A percentile compares a stretch with the other conserved stretches of the same genome.
These are phyloP conservation scores for Oryza glaberrima DNA, from an alignment of 176 grass and related monocot genomes.

Conservation along the genomic window DNA sequence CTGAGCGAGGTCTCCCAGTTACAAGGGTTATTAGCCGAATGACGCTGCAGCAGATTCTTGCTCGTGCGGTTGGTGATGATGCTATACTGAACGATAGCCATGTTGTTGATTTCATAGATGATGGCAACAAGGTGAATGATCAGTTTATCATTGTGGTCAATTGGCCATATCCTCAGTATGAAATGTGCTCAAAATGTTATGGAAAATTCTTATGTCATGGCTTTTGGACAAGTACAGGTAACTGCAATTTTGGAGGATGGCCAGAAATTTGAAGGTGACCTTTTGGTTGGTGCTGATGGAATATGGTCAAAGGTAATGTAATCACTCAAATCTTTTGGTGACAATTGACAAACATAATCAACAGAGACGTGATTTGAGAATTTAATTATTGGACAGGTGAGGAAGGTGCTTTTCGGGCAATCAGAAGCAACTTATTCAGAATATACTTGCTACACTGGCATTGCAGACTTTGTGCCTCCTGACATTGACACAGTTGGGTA, in stretches of 20 bases:
- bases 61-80: slow-evolving; percentile 68
- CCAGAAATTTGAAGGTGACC: slow-evolving; percentile 84
- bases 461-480: slow-evolving; percentile 92
- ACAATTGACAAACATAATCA: slow-evolving; percentile 4
- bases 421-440: slow-evolving; percentile 84
- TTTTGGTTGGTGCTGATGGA: slow-evolving; percentile 96
- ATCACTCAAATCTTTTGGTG: slow-evolving; percentile 7
- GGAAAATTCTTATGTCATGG: slow-evolving; percentile 1
- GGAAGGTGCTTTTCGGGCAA: slow-evolving; percentile 74
- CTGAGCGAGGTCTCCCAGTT: slow-evolving; percentile 84
- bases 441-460: slow-evolving; percentile 97
- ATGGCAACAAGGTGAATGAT: slow-evolving; percentile 79
- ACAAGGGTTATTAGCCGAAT: slow-evolving; percentile 99
- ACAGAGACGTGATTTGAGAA: slow-evolving; percentile 28
- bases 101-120: slow-evolving; percentile 81
- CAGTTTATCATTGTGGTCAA: neutral
- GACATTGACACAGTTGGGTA: slow-evolving; percentile 99
- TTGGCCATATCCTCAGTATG: neutral
- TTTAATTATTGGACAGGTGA: slow-evolving; percentile 64
- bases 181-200: neutral
- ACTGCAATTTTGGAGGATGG: slow-evolving; percentile 88
- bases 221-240: slow-evolving; percentile 54
- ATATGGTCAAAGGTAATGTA: slow-evolving; percentile 96
- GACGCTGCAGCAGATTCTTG: slow-evolving; percentile 92
- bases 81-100: slow-evolving; percentile 82